Percentiles rank a stretch among this genome's conserved stretches.
phyloP scores from a whole-genome alignment of 1,284 basidiomycete species.

The Cutaneotrichosporon sp. region DNA sequence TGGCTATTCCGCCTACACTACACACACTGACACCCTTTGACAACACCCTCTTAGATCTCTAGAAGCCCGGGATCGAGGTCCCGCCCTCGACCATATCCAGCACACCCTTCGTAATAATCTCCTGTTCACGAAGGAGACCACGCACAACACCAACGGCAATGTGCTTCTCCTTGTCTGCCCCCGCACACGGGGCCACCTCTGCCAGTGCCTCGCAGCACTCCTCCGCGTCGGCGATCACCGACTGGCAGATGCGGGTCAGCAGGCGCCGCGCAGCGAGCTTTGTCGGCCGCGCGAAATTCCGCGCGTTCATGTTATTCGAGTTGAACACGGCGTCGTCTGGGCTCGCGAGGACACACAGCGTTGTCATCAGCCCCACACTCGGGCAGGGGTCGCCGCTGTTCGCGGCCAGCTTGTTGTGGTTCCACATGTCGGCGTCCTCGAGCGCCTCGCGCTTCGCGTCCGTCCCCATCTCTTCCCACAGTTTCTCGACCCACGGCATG shows the following conservation, averaged over 20 bases:
- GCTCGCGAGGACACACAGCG: slow-evolving; percentile 12
- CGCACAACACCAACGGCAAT: slow-evolving; percentile 7
- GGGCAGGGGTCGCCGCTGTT: slow-evolving; percentile 20
- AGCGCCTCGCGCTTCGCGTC: slow-evolving; percentile 15
- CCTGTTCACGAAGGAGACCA: slow-evolving; percentile 16
- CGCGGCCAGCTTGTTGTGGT: slow-evolving; percentile 15
- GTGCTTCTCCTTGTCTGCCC: slow-evolving; percentile 4
- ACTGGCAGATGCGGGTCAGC: slow-evolving; percentile 13
- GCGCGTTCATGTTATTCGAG: slow-evolving; percentile 3
- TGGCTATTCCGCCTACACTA: no score
- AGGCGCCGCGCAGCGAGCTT: slow-evolving; percentile 9
- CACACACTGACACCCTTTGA: no score
- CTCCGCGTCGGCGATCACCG: slow-evolving; percentile 9
- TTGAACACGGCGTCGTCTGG: slow-evolving; percentile 8
- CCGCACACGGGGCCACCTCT: neutral
- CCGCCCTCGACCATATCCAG: slow-evolving; percentile 11
- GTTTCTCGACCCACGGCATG: slow-evolving; percentile 55
- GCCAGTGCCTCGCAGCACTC: slow-evolving; percentile 10
- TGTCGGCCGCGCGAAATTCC: slow-evolving; percentile 10
- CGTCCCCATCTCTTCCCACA: slow-evolving; percentile 36
- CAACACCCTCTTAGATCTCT: slow-evolving; percentile 14
- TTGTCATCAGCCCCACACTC: slow-evolving; percentile 13
- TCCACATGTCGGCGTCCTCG: slow-evolving; percentile 15
- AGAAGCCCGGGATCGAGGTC: slow-evolving; percentile 14
- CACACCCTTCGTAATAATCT: slow-evolving; percentile 9